A percentile compares a stretch with the other conserved stretches of the same genome.
Conservation (phyloP, 2,329 filamentous ascomycete species). For the Penicillium sp. region DNA sequence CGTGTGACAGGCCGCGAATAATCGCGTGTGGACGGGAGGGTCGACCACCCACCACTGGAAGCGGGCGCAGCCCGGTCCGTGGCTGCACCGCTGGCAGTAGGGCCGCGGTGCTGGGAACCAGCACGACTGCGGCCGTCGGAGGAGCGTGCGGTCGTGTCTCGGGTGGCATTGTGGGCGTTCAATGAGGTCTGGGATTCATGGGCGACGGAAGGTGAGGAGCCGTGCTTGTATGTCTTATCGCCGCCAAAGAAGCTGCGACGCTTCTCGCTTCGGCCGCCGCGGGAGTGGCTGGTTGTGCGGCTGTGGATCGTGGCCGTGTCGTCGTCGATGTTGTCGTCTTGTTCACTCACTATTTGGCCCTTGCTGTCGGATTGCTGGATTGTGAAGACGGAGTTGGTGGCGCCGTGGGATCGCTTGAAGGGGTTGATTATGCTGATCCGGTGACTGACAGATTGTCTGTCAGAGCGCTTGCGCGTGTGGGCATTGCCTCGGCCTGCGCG, state of each 20-base stretch:
- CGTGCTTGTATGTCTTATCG: conserved; percentile 33
- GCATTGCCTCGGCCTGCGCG: conserved; percentile 31
- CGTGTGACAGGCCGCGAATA: conserved; percentile 35
- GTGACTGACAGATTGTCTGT: conserved; percentile 40
- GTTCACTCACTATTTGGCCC: conserved; percentile 20
- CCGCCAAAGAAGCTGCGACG: conserved; percentile 43
- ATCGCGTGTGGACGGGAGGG: conserved; percentile 35
- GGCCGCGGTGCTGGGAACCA: conserved; percentile 28
- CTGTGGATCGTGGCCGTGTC: conserved; percentile 40
- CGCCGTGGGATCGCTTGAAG: conserved; percentile 42
- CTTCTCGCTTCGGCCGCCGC: conserved; percentile 36
- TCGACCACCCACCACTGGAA: conserved; percentile 35
- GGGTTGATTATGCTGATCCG: conserved; percentile 45
- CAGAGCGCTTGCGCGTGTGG: conserved; percentile 33
- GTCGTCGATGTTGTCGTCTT: conserved; percentile 28
- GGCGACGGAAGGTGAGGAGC: conserved; percentile 32
- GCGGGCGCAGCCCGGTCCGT: conserved; percentile 18
- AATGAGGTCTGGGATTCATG: conserved; percentile 25
- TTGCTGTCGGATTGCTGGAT: conserved; percentile 30
- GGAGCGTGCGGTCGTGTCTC: conserved; percentile 27
- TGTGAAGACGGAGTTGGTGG: conserved; percentile 38
- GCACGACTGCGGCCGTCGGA: conserved; percentile 31
- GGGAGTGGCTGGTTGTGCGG: conserved; percentile 37
- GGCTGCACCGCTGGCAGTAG: conserved; percentile 19
- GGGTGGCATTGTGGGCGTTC: conserved; percentile 29